These are phyloP conservation scores for Penstemon davidsonii DNA, from an alignment of 257 asterid genomes.

Conservation along the genomic window DNA sequence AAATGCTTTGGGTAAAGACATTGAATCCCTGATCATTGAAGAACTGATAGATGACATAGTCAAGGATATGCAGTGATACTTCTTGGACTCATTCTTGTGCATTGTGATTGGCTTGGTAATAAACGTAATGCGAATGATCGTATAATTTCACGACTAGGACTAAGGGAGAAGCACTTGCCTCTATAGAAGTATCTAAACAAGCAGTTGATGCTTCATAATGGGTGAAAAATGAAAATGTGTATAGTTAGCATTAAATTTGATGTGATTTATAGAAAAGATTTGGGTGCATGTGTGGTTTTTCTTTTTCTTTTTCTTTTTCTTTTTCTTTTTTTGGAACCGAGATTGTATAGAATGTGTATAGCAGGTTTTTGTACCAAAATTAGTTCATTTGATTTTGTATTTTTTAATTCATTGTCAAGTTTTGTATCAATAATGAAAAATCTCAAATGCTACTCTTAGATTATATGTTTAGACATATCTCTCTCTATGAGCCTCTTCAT, in stretches of 20 bases:
- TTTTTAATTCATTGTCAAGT: too few relatives aligned
- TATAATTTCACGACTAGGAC: not conserved
- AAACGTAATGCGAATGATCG: not conserved
- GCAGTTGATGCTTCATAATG: not conserved
- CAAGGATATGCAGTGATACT: slow-evolving; percentile 35
- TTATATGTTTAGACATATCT: too few relatives aligned
- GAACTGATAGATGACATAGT: slow-evolving; percentile 68
- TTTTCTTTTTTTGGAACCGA: not conserved
- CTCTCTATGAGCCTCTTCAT: too few relatives aligned
- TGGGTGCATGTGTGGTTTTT: not conserved
- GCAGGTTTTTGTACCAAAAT: not conserved
- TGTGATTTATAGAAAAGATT: not conserved
- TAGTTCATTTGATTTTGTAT: too few relatives aligned
- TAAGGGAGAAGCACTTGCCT: not conserved
- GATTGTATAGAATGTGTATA: not conserved
- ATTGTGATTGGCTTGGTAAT: not conserved
- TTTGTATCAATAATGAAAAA: too few relatives aligned
- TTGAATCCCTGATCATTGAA: slow-evolving; percentile 58
- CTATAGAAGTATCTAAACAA: not conserved
- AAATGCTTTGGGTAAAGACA: slow-evolving; percentile 55
- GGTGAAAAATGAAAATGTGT: not conserved
- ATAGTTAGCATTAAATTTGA: not conserved
- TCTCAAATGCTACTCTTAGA: too few relatives aligned
- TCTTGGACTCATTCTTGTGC: too few relatives aligned
- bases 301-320: too few relatives aligned